Evolutionary conservation across 2,329 filamentous ascomycete genomes (phyloP).

Genomic region (Xylaria sp.): DNA sequence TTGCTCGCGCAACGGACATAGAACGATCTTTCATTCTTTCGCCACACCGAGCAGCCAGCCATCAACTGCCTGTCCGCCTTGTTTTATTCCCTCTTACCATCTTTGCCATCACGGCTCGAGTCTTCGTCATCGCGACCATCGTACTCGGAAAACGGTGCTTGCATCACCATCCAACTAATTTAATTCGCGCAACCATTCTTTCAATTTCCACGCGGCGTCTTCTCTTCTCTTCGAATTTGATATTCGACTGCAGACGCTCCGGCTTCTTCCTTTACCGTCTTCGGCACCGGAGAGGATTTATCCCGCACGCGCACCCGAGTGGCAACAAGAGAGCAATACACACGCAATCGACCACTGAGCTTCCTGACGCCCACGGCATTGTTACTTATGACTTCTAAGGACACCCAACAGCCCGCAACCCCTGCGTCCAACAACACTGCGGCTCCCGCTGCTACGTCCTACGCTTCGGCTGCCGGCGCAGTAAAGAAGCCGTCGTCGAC

Average conservation of each 20-base stretch:
- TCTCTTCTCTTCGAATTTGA: constrained; percentile 47
- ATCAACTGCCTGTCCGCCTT: constrained; percentile 34
- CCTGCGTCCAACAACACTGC: constrained; percentile 67
- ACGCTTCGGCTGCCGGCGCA: constrained; percentile 74
- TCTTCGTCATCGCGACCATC: constrained; percentile 22
- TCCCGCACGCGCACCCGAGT: constrained; percentile 37
- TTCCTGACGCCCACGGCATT: constrained; percentile 44
- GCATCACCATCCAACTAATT: constrained; percentile 35
- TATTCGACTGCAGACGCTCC: constrained; percentile 43
- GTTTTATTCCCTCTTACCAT: constrained; percentile 26
- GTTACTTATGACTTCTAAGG: constrained; percentile 71
- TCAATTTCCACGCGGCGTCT: constrained; percentile 38
- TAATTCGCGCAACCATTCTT: constrained; percentile 37
- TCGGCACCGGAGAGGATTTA: constrained; percentile 33
- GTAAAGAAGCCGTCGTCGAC: constrained; percentile 71
- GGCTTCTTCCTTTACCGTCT: constrained; percentile 35
- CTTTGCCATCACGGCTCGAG: constrained; percentile 30
- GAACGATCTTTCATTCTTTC: constrained; percentile 38
- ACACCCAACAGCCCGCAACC: constrained; percentile 63
- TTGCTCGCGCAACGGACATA: constrained; percentile 38
- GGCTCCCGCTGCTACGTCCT: constrained; percentile 69
- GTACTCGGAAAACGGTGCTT: constrained; percentile 28
- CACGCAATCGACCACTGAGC: constrained; percentile 15
- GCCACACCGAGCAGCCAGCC: constrained; percentile 39
- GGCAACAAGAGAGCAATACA: constrained; percentile 28